Conservation (phyloP, 768 basidiomycete species). For the Serendipita sp. region DNA sequence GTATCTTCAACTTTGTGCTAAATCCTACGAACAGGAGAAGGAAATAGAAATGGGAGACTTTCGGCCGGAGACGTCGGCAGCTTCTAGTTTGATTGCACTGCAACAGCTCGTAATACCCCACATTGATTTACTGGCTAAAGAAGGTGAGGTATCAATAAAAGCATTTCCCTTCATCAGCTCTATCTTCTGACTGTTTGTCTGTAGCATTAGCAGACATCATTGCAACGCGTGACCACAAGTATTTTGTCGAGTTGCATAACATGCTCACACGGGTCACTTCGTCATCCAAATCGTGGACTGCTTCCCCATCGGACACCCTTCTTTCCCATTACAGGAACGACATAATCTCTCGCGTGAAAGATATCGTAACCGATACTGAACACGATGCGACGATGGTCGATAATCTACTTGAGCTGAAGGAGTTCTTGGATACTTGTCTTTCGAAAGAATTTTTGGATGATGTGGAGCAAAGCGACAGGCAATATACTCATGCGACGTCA, state of each 20-base stretch:
- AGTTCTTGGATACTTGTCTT: slow-evolving; percentile 35
- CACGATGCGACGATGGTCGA: slow-evolving; percentile 67
- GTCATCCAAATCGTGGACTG: neutral
- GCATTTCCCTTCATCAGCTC: too few species aligned
- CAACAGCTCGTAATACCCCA: neutral
- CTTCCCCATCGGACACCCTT: slow-evolving; percentile 23
- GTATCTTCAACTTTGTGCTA: neutral
- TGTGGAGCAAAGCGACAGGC: slow-evolving; percentile 23
- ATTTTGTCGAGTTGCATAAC: neutral
- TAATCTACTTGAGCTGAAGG: slow-evolving; percentile 50
- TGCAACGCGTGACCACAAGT: neutral
- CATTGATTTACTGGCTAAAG: neutral
- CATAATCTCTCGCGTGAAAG: slow-evolving; percentile 23
- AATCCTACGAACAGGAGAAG: neutral
- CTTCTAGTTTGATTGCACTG: neutral
- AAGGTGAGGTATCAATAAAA: neutral
- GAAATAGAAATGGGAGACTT: neutral
- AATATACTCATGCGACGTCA: slow-evolving; percentile 45
- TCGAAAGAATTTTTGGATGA: slow-evolving; percentile 35
- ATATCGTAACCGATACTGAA: slow-evolving; percentile 45
- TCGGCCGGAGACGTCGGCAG: neutral
- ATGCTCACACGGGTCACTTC: neutral
- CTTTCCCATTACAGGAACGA: slow-evolving; percentile 5
- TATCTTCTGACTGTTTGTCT: neutral
- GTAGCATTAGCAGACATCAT: neutral